These are phyloP conservation scores for Gossypium raimondii DNA, from an alignment of 345 rosid genomes.

Conservation along the genomic window DNA sequence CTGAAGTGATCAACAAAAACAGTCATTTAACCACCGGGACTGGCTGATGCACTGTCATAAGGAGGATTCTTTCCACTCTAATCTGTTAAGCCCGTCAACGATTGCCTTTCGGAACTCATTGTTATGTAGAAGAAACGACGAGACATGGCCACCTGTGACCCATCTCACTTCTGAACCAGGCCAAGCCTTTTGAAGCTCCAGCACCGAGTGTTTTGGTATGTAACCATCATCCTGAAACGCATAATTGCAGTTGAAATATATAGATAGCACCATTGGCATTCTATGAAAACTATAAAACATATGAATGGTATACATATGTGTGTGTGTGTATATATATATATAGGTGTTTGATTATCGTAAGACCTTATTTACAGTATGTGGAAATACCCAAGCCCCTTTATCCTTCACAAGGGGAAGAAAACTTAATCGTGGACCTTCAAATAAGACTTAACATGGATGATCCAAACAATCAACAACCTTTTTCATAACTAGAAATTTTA, in stretches of 20 bases:
- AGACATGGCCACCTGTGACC: conserved; percentile 97
- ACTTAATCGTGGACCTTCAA: neutral
- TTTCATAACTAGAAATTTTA: neutral
- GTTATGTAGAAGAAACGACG: conserved; percentile 79
- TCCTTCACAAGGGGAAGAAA: neutral
- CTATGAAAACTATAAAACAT: neutral
- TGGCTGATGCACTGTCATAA: conserved; percentile 28
- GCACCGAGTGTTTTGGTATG: conserved; percentile 87
- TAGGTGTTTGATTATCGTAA: neutral
- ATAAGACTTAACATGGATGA: neutral
- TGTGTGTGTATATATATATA: neutral
- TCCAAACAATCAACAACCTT: neutral
- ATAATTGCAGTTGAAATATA: neutral
- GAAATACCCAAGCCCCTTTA: neutral
- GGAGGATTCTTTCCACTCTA: conserved; percentile 76
- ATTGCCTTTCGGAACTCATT: conserved; percentile 82
- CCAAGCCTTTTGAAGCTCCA: conserved; percentile 98
- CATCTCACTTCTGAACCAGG: conserved; percentile 99
- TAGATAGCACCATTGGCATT: neutral
- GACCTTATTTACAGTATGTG: neutral
- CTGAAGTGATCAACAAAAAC: neutral
- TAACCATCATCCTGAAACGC: conserved; percentile 84
- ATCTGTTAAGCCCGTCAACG: conserved; percentile 66
- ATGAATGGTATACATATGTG: neutral
- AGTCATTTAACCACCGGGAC: neutral